Evolutionary conservation across 2,329 filamentous ascomycete species (phyloP).

Genomic region (Ophiostoma angusticollis): DNA sequence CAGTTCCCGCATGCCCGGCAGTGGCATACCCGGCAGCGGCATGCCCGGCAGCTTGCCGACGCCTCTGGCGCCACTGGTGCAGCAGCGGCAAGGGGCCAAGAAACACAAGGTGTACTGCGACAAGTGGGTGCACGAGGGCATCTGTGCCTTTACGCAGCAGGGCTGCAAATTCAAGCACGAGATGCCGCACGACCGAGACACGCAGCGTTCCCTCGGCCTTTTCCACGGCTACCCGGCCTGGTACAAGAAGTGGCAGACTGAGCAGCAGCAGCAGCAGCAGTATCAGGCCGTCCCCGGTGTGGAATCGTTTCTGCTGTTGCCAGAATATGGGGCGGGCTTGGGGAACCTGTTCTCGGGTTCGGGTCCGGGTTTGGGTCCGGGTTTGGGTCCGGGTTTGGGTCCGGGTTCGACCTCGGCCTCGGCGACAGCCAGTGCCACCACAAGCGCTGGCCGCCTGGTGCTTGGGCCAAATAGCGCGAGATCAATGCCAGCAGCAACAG

Average conservation of each 20-base stretch:
- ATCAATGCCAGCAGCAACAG: no score
- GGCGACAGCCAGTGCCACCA: no score
- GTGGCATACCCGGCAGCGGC: background rate
- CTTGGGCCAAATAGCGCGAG: no score
- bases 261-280: conserved; percentile 15
- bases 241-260: conserved; percentile 44
- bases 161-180: conserved; percentile 86
- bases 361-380: no score
- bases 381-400: no score
- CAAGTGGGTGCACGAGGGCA: conserved; percentile 77
- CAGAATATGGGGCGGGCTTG: no score
- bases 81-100: conserved; percentile 22
- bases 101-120: conserved; percentile 65
- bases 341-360: no score
- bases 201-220: conserved; percentile 58
- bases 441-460: no score
- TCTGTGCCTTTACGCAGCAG: conserved; percentile 74
- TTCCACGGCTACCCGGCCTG: conserved; percentile 49
- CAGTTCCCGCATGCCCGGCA: no score
- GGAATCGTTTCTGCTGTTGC: no score
- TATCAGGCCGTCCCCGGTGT: no score
- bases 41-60: background rate
- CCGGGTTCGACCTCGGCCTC: no score
- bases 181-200: conserved; percentile 60
- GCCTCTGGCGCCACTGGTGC: background rate